A percentile compares a stretch with the other conserved stretches of the same genome.
Conservation (phyloP, 495 filamentous ascomycete species). For the Chaetomium cochliodes region DNA sequence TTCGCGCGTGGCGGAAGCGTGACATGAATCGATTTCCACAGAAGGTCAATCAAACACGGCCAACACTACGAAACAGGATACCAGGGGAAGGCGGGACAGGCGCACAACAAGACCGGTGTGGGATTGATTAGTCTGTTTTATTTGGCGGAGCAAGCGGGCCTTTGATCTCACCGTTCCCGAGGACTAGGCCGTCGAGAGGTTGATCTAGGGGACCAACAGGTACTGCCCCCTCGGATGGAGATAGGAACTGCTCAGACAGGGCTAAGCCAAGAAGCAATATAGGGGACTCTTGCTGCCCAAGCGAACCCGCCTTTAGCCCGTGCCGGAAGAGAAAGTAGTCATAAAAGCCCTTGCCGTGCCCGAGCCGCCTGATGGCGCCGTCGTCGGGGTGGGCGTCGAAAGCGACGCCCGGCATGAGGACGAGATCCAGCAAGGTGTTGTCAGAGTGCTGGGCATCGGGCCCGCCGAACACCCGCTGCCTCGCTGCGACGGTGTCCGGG, state of each 20-base stretch:
- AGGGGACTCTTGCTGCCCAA: constrained; percentile 44
- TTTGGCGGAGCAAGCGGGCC: constrained; percentile 22
- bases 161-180: constrained; percentile 49
- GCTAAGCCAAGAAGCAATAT: constrained; percentile 75
- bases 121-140: constrained; percentile 22
- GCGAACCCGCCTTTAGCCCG: constrained; percentile 44
- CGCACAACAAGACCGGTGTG: constrained; percentile 19
- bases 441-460: constrained; percentile 49
- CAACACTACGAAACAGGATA: constrained; percentile 26
- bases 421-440: constrained; percentile 62
- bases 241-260: constrained; percentile 81
- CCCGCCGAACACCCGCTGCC: constrained; percentile 69
- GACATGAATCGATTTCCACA: constrained; percentile 13
- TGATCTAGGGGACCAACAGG: constrained; percentile 47
- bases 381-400: constrained; percentile 63
- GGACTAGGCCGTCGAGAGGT: constrained; percentile 47
- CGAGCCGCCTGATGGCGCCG: constrained; percentile 65
- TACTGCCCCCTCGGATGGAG: constrained; percentile 41
- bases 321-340: constrained; percentile 85
- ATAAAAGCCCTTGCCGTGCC: constrained; percentile 97
- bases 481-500: constrained; percentile 55
- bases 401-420: constrained; percentile 91
- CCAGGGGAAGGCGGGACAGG: constrained; percentile 22
- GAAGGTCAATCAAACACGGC: neutral
- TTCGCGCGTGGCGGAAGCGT: constrained; percentile 3